Evolutionary conservation across 2,329 filamentous ascomycete genomes (phyloP), one percentile per base, ranked within the genome.

Genomic region (Triangularia setosa): DNA sequence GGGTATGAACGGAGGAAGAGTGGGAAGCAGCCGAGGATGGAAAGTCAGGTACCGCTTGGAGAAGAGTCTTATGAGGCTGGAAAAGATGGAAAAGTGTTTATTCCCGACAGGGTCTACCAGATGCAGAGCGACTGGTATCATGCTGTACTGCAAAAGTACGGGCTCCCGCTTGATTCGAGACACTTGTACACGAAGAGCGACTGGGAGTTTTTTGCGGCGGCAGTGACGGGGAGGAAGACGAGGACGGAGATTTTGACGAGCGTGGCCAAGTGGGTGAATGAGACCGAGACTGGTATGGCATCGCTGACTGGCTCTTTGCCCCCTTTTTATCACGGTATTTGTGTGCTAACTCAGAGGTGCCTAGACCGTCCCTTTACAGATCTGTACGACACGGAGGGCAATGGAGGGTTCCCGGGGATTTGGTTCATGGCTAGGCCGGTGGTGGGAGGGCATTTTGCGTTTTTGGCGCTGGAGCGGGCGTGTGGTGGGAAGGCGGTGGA

Each of bases 131-230:
- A 88, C 64, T 96, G 90, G 91, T 96, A 96, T 78, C 82, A 85
- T 67, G 83, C 85, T 14, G 91, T 94, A 9, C 85, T 91, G 69
- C 91, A 96, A 75, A 87, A 85, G 71, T 96, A 94, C 75, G 92
- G 92, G 1, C 79, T 96, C 3, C 92, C 92, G 0, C 84, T 96
- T 7, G 92, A 96, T 76, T 90, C 85, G 69, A 86, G 92, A 53
- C 91, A 95, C 75, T 76, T 94, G 2, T 95, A 95, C 76, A 90
- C 91, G 33, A 96, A 96, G 78, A 92, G 89, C 28, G 92, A 96
- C 77, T 96, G 92, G 92, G 89, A 95, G 71, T 93, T 96, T 75
- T 93, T 95, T 75, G 90, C 91, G 0, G 92, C 92, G 56, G 90
- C 92, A 1, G 89, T 96, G 4, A 86, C 91, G 3, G 87, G 87